These are phyloP conservation scores for Sporothrix protearum DNA, from an alignment of 2,329 filamentous ascomycete genomes.

Conservation along the genomic window DNA sequence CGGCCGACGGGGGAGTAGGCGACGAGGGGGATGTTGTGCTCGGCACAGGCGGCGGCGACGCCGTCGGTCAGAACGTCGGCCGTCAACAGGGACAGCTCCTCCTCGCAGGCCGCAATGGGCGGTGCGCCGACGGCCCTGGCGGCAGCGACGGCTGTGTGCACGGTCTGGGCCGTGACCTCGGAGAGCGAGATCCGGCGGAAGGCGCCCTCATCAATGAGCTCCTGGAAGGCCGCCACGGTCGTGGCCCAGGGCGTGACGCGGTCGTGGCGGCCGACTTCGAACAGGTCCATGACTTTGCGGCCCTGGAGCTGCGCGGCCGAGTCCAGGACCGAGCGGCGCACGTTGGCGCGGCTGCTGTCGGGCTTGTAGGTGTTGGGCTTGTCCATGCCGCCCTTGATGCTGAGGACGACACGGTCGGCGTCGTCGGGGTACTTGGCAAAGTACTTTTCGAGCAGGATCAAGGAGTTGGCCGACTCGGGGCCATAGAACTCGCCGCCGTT, in stretches of 20 bases:
- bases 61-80: conserved; percentile 51
- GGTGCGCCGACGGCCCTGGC: conserved; percentile 26
- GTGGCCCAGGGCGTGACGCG: conserved; percentile 43
- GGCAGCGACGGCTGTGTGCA: conserved; percentile 46
- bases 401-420: conserved; percentile 57
- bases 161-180: conserved; percentile 49
- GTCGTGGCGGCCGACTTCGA: conserved; percentile 58
- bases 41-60: conserved; percentile 45
- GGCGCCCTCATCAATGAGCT: conserved; percentile 51
- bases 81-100: conserved; percentile 51
- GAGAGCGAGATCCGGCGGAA: conserved; percentile 43
- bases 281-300: conserved; percentile 57
- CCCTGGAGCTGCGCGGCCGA: conserved; percentile 50
- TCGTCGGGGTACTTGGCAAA: conserved; percentile 63
- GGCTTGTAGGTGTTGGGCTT: conserved; percentile 33
- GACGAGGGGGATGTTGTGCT: conserved; percentile 55
- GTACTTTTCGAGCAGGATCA: conserved; percentile 59
- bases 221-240: conserved; percentile 44
- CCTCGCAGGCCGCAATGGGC: conserved; percentile 47
- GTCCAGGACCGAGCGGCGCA: conserved; percentile 58
- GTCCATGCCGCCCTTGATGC: conserved; percentile 55
- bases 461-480: conserved; percentile 51
- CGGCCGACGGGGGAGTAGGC: conserved; percentile 53
- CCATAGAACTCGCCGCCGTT: conserved; percentile 66
- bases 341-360: conserved; percentile 51